Percentiles rank a stretch among this genome's conserved stretches.
Evolutionary conservation across 2,329 filamentous ascomycete species (phyloP).

Genomic region (Amauroascus niger): DNA sequence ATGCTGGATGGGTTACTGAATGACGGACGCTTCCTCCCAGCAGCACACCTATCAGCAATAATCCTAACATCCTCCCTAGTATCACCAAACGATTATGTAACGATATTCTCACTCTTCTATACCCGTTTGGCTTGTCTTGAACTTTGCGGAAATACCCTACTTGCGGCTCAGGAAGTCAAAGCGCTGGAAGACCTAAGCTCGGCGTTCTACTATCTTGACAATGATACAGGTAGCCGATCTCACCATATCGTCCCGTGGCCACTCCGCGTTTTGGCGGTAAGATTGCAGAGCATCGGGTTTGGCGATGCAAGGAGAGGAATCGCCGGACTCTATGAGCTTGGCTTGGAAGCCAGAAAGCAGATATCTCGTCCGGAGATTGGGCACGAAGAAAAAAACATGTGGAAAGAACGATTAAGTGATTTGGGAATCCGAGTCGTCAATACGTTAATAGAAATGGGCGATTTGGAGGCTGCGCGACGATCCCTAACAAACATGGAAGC

Average conservation of each 20-base stretch:
- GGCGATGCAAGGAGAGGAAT: conserved; percentile 74
- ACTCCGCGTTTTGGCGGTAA: conserved; percentile 69
- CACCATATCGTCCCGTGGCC: conserved; percentile 75
- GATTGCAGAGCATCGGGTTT: conserved; percentile 77
- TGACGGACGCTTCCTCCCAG: conserved; percentile 67
- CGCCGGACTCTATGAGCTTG: conserved; percentile 84
- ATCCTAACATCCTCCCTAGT: conserved; percentile 37
- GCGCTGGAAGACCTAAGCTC: conserved; percentile 53
- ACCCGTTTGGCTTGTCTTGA: conserved; percentile 72
- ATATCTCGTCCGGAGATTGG: conserved; percentile 45
- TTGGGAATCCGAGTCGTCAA: conserved; percentile 57
- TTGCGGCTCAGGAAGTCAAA: conserved; percentile 57
- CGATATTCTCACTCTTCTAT: conserved; percentile 70
- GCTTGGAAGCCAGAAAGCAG: conserved; percentile 60
- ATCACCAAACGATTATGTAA: conserved; percentile 45
- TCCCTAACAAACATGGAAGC: conserved; percentile 55
- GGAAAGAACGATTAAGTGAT: conserved; percentile 63
- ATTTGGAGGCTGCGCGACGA: conserved; percentile 65
- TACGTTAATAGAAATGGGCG: conserved; percentile 58
- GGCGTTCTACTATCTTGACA: conserved; percentile 42
- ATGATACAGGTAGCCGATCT: conserved; percentile 45
- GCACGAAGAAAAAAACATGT: conserved; percentile 51
- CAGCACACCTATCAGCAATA: conserved; percentile 47
- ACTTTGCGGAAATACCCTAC: conserved; percentile 60
- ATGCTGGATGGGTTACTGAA: conserved; percentile 56